A percentile compares a stretch with the other conserved stretches of the same genome.
Evolutionary conservation across 2,329 filamentous ascomycete species (phyloP).

Genomic region (Colletotrichum gloeosporioides): DNA sequence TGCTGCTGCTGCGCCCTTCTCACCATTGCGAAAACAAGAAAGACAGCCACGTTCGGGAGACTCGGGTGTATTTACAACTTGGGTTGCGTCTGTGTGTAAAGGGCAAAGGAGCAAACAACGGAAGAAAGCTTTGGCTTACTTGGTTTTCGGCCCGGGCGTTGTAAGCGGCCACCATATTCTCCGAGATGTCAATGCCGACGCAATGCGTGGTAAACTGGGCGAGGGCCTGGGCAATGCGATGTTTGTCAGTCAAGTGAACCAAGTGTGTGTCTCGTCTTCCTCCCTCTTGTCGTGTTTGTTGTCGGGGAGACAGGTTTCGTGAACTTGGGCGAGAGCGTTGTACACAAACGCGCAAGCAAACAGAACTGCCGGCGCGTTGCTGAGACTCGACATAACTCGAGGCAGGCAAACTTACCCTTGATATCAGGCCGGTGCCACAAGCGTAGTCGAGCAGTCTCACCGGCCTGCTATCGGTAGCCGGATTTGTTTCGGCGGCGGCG

Average conservation of each 20-base stretch:
- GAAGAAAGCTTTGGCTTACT: conserved; percentile 35
- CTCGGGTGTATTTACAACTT: not conserved
- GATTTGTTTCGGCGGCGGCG: conserved; percentile 26
- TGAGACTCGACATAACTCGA: not conserved
- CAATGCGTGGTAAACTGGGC: conserved; percentile 67
- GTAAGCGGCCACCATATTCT: conserved; percentile 73
- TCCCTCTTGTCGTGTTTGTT: not conserved
- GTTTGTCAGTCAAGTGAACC: not conserved
- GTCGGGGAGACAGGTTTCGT: not conserved
- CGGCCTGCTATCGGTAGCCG: not conserved
- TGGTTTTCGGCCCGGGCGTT: conserved; percentile 65
- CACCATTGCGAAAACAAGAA: not conserved
- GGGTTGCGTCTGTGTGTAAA: not conserved
- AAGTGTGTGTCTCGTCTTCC: not conserved
- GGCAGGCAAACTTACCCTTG: conserved; percentile 53
- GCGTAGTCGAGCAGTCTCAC: conserved; percentile 75
- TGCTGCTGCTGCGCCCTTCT: not conserved
- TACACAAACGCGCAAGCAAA: not conserved
- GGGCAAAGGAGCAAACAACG: not conserved
- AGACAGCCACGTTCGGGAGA: not conserved
- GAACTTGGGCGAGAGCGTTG: not conserved
- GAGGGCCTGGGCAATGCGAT: conserved; percentile 50
- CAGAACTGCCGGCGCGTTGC: not conserved
- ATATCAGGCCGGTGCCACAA: conserved; percentile 73
- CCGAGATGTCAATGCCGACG: conserved; percentile 73